Conservation (phyloP, 495 filamentous ascomycete species). For the Lasiosphaeris hirsuta region DNA sequence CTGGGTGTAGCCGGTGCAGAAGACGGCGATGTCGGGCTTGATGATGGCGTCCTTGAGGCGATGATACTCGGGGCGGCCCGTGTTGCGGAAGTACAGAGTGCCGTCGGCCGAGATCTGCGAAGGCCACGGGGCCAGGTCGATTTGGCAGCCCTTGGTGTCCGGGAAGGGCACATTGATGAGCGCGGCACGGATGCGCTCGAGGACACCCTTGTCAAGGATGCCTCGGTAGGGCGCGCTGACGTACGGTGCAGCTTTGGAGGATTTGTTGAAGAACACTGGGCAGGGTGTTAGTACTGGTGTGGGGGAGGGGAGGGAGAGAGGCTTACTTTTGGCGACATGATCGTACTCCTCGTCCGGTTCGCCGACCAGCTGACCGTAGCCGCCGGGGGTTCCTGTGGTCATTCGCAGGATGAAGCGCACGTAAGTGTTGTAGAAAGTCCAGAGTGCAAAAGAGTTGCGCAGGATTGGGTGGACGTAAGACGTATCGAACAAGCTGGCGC, state of each 20-base stretch:
- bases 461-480: conserved; percentile 46
- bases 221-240: conserved; percentile 36
- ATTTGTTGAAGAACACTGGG: conserved; percentile 43
- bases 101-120: conserved; percentile 23
- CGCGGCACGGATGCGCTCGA: conserved; percentile 26
- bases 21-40: conserved; percentile 37
- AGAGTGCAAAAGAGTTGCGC: conserved; percentile 32
- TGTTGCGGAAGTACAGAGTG: conserved; percentile 27
- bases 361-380: conserved; percentile 41
- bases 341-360: conserved; percentile 23
- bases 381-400: conserved; percentile 35
- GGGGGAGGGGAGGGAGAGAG: background rate
- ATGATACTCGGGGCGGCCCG: conserved; percentile 29
- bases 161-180: conserved; percentile 31
- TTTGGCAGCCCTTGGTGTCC: conserved; percentile 21
- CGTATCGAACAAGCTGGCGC: conserved; percentile 46
- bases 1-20: conserved; percentile 44
- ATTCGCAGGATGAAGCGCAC: conserved; percentile 39
- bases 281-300: background rate
- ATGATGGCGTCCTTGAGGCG: conserved; percentile 26
- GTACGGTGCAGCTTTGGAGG: conserved; percentile 38
- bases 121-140: conserved; percentile 41
- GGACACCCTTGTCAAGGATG: background rate
- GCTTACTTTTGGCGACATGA: conserved; percentile 22
- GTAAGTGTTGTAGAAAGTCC: conserved; percentile 40